phyloP scores from a whole-genome alignment of 208 protist genomes.

The Trichomonas vaginalis region DNA sequence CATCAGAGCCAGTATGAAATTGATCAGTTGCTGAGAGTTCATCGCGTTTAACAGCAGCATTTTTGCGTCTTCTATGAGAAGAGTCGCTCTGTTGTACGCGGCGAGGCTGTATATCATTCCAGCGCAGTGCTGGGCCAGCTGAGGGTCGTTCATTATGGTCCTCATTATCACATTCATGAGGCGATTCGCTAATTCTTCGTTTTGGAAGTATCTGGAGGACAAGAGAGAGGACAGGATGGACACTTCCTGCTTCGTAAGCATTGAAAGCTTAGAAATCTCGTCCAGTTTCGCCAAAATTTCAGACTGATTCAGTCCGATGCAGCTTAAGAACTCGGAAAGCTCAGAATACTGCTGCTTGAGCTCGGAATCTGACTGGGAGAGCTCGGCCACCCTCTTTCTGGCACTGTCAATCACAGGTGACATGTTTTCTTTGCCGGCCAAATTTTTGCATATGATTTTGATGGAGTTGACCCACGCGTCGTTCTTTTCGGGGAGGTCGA shows the following conservation, averaged over 20 bases:
- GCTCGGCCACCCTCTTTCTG: neutral
- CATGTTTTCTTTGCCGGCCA: neutral
- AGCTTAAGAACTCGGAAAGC: neutral
- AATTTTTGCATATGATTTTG: neutral
- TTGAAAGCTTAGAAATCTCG: neutral
- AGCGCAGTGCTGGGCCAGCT: neutral
- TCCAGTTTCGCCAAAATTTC: neutral
- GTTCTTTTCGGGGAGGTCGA: neutral
- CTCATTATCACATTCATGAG: neutral
- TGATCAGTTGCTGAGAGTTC: neutral
- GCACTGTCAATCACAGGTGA: neutral
- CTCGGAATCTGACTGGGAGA: neutral
- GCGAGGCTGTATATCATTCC: neutral
- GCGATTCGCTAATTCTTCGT: neutral
- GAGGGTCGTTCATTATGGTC: neutral
- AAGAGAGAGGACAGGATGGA: neutral
- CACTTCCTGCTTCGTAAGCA: neutral
- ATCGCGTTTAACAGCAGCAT: neutral
- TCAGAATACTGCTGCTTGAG: neutral
- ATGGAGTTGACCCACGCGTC: neutral
- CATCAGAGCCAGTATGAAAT: neutral
- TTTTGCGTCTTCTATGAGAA: neutral
- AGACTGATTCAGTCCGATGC: neutral
- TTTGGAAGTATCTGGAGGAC: neutral
- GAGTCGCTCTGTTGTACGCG: neutral